Evolutionary conservation across 345 rosid genomes (phyloP).

Genomic region (Salix caprea): DNA sequence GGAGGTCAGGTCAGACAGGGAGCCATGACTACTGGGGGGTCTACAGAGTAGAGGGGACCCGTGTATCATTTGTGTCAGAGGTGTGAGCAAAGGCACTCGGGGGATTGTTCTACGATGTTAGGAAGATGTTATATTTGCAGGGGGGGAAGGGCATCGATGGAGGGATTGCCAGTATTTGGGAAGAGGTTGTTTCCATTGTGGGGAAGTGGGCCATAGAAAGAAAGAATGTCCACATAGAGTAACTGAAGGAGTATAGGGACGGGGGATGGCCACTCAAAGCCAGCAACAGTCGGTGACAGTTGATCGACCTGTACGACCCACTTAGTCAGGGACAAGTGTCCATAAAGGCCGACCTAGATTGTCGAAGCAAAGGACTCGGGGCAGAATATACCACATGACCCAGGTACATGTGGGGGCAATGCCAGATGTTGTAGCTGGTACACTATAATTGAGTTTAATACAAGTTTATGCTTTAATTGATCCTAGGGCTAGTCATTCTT

Average conservation of each 20-base stretch:
- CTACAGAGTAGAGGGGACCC: not conserved
- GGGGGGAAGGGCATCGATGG: not conserved
- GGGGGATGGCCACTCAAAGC: not conserved
- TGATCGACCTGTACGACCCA: not conserved
- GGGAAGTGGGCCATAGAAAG: not conserved
- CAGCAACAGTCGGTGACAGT: not conserved
- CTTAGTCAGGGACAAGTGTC: not conserved
- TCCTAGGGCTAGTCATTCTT: no score
- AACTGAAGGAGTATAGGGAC: no score
- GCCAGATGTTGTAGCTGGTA: not conserved
- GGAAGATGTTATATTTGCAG: not conserved
- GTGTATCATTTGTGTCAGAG: not conserved
- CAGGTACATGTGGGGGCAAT: not conserved
- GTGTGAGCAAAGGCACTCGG: not conserved
- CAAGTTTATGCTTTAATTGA: not conserved
- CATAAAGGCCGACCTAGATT: not conserved
- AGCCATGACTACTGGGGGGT: not conserved
- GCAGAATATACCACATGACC: not conserved
- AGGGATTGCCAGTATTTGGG: not conserved
- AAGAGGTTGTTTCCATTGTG: not conserved
- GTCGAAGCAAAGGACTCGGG: not conserved
- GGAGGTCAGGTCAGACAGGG: not conserved
- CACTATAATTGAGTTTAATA: no score
- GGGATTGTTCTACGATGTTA: not conserved
- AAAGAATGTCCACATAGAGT: not conserved